These are phyloP conservation scores for Cladosporium velox DNA, from an alignment of 2,329 filamentous ascomycete species.

Conservation along the genomic window DNA sequence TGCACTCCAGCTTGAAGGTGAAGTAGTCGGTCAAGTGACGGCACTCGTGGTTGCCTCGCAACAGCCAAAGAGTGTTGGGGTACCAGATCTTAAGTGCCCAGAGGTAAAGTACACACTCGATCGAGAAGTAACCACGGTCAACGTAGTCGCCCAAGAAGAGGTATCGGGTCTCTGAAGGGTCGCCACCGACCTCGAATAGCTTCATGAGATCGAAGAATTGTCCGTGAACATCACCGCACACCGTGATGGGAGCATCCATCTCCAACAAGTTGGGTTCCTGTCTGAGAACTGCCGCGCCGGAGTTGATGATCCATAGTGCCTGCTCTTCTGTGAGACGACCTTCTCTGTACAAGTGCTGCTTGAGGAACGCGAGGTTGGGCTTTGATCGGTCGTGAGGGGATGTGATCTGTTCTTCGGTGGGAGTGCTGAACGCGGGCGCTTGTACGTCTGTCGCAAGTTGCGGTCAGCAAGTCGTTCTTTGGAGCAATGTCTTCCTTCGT, in stretches of 20 bases:
- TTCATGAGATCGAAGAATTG: slow-evolving; percentile 99
- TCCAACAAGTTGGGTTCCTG: slow-evolving; percentile 93
- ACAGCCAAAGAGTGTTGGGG: slow-evolving; percentile 92
- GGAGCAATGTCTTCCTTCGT: neutral
- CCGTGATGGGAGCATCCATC: slow-evolving; percentile 99
- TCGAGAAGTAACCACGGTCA: slow-evolving; percentile 97
- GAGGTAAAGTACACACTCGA: slow-evolving; percentile 97
- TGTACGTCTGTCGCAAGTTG: slow-evolving; percentile 73
- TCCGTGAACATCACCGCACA: slow-evolving; percentile 96
- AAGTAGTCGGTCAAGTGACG: slow-evolving; percentile 99
- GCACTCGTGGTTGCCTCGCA: slow-evolving; percentile 98
- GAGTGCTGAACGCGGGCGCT: slow-evolving; percentile 90
- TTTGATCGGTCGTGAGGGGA: slow-evolving; percentile 82
- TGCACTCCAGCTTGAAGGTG: slow-evolving; percentile 99
- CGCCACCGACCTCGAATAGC: slow-evolving; percentile 95
- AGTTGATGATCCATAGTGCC: slow-evolving; percentile 89
- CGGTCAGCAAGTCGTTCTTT: slow-evolving; percentile 17
- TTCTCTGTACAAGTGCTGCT: slow-evolving; percentile 98
- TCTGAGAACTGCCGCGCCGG: slow-evolving; percentile 83
- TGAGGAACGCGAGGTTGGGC: slow-evolving; percentile 90
- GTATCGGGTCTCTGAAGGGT: slow-evolving; percentile 93
- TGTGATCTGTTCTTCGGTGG: slow-evolving; percentile 92
- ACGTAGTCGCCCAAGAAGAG: slow-evolving; percentile 98
- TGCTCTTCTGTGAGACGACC: slow-evolving; percentile 96
- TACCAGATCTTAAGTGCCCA: slow-evolving; percentile 99